Base-by-base conservation (phyloP, 257 asterid species). In the Prunella vulgaris region DNA sequence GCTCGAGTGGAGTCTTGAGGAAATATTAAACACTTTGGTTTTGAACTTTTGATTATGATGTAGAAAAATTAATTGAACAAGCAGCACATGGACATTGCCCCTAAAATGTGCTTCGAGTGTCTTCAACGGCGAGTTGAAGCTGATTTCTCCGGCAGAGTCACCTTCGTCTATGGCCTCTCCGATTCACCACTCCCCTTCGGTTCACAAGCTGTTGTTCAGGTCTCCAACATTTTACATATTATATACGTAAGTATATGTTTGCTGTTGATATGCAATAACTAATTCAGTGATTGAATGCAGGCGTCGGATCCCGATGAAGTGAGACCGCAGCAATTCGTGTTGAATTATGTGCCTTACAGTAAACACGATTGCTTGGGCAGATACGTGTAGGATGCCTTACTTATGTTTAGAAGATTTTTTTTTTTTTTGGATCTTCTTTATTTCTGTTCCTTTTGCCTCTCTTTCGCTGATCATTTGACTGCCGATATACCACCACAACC, bases 161-260 rank as follows among this genome's bases (percentile, higher is more conserved):
- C 76, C 67, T 84, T 88, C 80, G 27, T 76, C 71, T 82, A 80
- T 69, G 90, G 93, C 38, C 64, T 88, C 76, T 82, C 98, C 46
- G 83, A 84, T 79, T 83, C 91, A 8, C 79, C 83, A 15, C 86
- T 88, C 57, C 97, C 97, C 22, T 93, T 87, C 18, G 96, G 84
- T 52, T 86, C 93, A 44, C 59, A 79, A 27, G 96, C 96, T 24
- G 76, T 89, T 65, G 91, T 93, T 75, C 88, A 88, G 96, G 98
- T 90, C 51, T 51, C 69, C 22, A 7, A n/a, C 54, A n/a, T 64
- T 51, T 25, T 74, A 1, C 56, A 42, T 65, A 15, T 7, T 28
- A 6, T 69, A 7, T 18, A 15, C 59, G 2, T 21, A 0, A 32
- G 20, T 9, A 12, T 37, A n/a, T 51, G 21, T 40, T 68, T 27